phyloP scores from a whole-genome alignment of 345 rosid genomes.

The Limnanthes douglasii region DNA sequence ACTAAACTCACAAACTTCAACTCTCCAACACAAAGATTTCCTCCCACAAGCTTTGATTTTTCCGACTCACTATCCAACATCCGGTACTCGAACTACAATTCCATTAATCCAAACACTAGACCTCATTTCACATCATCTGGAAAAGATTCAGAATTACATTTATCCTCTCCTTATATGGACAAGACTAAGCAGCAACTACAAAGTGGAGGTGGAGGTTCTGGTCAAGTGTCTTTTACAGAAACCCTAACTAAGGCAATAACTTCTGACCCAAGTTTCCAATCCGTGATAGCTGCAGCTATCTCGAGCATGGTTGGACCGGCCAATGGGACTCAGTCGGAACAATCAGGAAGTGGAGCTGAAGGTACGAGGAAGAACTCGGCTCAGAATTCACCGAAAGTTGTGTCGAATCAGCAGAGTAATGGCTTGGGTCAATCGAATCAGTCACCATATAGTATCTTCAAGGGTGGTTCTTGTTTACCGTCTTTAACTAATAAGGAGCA shows the following conservation, averaged over 20 bases:
- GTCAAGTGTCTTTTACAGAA: constrained; percentile 31
- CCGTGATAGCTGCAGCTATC: constrained; percentile 36
- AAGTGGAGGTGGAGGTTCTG: too few species aligned
- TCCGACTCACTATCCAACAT: constrained; percentile 18
- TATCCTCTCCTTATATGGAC: constrained; percentile 8
- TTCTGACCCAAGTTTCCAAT: constrained; percentile 27
- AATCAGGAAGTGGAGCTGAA: constrained; percentile 1
- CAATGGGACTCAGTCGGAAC: too few species aligned
- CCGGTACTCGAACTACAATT: constrained; percentile 12
- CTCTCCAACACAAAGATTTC: constrained; percentile 10
- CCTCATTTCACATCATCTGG: constrained; percentile 10
- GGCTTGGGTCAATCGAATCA: constrained; percentile 6
- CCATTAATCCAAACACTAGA: constrained; percentile 6
- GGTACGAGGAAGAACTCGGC: too few species aligned
- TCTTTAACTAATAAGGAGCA: constrained; percentile 9
- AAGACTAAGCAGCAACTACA: constrained; percentile 21
- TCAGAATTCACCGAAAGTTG: too few species aligned
- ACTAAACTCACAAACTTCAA: constrained; percentile 15
- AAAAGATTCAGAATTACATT: constrained; percentile 10
- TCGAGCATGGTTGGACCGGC: constrained; percentile 32
- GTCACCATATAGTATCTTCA: constrained; percentile 19
- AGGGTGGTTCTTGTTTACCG: constrained; percentile 8
- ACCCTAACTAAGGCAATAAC: constrained; percentile 29
- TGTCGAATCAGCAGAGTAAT: constrained; percentile 1
- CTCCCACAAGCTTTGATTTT: constrained; percentile 22